Percentiles rank a stretch among this genome's conserved stretches.
Evolutionary conservation across 2,329 filamentous ascomycete genomes (phyloP).

Genomic region (Bipolaris cookei): DNA sequence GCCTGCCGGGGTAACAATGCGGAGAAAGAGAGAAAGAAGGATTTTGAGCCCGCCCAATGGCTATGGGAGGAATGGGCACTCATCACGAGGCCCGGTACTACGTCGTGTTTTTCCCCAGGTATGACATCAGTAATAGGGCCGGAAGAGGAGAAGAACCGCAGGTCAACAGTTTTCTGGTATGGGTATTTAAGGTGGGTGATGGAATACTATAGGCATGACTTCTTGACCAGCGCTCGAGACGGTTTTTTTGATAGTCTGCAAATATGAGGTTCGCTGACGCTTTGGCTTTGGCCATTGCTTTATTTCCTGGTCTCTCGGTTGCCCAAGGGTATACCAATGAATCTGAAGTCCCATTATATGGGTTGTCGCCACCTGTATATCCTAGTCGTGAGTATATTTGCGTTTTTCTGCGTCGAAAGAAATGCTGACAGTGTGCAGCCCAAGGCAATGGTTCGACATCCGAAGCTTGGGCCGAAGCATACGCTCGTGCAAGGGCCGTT

Average conservation of each 20-base stretch:
- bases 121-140: slow-evolving; percentile 5
- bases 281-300: slow-evolving; percentile 12
- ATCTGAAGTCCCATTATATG: slow-evolving; percentile 39
- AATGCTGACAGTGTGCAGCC: slow-evolving; percentile 21
- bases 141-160: background rate
- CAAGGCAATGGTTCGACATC: slow-evolving; percentile 33
- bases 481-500: slow-evolving; percentile 47
- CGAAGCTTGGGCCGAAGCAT: slow-evolving; percentile 36
- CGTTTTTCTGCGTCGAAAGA: background rate
- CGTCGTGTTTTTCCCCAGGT: slow-evolving; percentile 2
- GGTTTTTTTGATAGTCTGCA: background rate
- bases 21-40: slow-evolving; percentile 7
- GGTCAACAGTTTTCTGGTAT: too few relatives aligned
- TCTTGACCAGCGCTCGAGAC: background rate
- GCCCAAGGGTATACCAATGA: slow-evolving; percentile 35
- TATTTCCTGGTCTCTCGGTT: slow-evolving; percentile 13
- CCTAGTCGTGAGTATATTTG: slow-evolving; percentile 31
- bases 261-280: slow-evolving; percentile 15
- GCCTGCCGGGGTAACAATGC: slow-evolving; percentile 22
- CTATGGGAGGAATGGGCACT: background rate
- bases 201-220: background rate
- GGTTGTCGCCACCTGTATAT: slow-evolving; percentile 39
- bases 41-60: too few relatives aligned
- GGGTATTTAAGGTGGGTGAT: background rate
- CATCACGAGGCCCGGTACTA: slow-evolving; percentile 17